Base-by-base conservation (phyloP, 768 basidiomycete genomes). In the Amanita brunnescens region DNA sequence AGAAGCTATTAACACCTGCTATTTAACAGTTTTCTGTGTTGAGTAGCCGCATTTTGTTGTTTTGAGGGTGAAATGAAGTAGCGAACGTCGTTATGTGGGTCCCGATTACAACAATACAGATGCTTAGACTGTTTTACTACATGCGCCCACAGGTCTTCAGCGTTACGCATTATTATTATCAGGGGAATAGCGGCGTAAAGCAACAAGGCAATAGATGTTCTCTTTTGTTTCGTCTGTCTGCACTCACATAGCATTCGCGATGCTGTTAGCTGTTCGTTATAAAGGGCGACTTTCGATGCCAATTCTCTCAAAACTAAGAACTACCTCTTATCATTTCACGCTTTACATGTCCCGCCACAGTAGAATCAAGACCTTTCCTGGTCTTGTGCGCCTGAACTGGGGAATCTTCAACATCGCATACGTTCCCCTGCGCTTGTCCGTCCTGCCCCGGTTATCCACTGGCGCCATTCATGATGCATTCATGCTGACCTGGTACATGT, bases 351-450 rank as follows among this genome's bases (percentile, higher is more conserved):
- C 45, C 20, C 7, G 20, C 12, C 1, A 18, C 45, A 13, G 7
- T 16, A 20, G 18, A 2, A 47, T n/a, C 16, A 35, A 47, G n/a
- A 44, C 26, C 26, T 24, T 50, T 29, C 45, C 48, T 42, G 26
- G 40, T 20, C 54, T 67, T 29, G 54, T 53, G 18, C 62, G 57
- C 21, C 49, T 61, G n/a, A 56, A 59, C 13, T 63, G 65, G 66
- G 70, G 67, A 2, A 68, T 70, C 21, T 73, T 71, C 52, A 56
- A 60, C 16, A 52, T 71, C 39, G 68, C 65, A 7, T 69, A 66
- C 46, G 66, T 47, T 16, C 45, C 45, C 20, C 64, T 8, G 40
- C 41, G 0, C 54, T 56, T 16, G 44, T 38, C 35, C 16, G 35
- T 24, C 46, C 41, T 41, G 45, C 47, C 44, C 12, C 50, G 20